Percentiles rank a stretch among this genome's conserved stretches.
phyloP scores from a whole-genome alignment of 345 rosid genomes.

The Cardamine chenopodiifolia region DNA sequence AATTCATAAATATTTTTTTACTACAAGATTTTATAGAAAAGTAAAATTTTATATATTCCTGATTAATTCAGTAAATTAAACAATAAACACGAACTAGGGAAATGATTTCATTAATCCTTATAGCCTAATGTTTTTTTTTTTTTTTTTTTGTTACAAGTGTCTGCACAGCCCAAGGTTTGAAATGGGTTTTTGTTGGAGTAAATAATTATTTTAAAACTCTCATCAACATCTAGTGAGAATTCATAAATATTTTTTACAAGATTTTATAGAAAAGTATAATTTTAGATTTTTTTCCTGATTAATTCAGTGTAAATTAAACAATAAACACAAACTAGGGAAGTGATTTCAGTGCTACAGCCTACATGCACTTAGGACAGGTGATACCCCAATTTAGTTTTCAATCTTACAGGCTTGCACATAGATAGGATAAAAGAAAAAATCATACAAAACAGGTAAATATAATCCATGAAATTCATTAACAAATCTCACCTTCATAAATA shows the following conservation, averaged over 20 bases:
- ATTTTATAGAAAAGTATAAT: too few relatives aligned
- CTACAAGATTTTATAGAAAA: background rate
- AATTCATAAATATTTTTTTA: too few relatives aligned
- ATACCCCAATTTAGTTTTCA: background rate
- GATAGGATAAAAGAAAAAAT: background rate
- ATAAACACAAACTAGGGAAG: background rate
- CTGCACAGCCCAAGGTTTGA: background rate
- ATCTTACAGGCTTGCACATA: background rate
- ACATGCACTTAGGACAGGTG: background rate
- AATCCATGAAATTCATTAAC: background rate
- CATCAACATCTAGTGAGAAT: background rate
- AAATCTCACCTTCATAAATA: slow-evolving; percentile 21
- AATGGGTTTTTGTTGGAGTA: background rate
- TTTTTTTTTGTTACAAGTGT: too few relatives aligned
- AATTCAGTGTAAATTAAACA: background rate
- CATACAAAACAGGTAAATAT: background rate
- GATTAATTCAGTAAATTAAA: background rate
- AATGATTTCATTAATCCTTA: background rate
- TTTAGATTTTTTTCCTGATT: background rate
- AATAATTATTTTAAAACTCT: too few relatives aligned
- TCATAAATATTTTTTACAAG: background rate
- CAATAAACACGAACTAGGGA: too few relatives aligned
- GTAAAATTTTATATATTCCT: background rate
- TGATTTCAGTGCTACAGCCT: background rate
- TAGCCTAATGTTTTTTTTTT: background rate